A percentile compares a stretch with the other conserved stretches of the same genome.
Conservation (phyloP, 768 basidiomycete genomes). For the Exsudoporus frostii region DNA sequence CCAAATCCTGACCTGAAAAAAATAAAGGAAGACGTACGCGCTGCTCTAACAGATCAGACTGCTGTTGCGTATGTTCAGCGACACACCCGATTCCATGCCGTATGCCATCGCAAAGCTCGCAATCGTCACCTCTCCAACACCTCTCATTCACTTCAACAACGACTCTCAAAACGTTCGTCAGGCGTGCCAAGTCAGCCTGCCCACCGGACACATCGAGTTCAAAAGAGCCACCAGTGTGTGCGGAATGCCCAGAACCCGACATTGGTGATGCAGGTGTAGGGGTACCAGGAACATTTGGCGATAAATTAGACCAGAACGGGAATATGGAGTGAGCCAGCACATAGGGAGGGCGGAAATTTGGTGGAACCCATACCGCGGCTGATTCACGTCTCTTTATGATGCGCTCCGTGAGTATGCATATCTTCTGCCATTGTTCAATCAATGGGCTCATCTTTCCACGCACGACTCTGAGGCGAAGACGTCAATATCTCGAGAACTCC, state of each 20-base stretch:
- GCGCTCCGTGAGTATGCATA: constrained; percentile 84
- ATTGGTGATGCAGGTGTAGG: constrained; percentile 18
- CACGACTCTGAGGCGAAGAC: constrained; percentile 52
- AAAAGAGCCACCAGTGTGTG: constrained; percentile 11
- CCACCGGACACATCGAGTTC: constrained; percentile 31
- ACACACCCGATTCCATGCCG: constrained; percentile 66
- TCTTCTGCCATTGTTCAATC: constrained; percentile 90
- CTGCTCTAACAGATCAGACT: constrained; percentile 71
- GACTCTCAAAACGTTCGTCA: constrained; percentile 79
- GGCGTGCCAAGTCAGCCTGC: constrained; percentile 79
- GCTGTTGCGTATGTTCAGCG: constrained; percentile 62
- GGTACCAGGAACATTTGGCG: constrained; percentile 33
- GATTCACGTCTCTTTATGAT: constrained; percentile 88
- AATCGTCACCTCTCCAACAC: constrained; percentile 83
- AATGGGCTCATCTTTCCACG: constrained; percentile 70
- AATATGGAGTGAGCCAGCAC: constrained; percentile 70
- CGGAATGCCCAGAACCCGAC: constrained; percentile 13
- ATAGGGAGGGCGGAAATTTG: constrained; percentile 60
- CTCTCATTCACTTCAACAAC: constrained; percentile 74
- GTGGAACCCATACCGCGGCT: constrained; percentile 75
- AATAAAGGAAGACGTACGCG: constrained; percentile 47
- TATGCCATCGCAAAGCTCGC: constrained; percentile 77
- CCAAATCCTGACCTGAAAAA: background rate
- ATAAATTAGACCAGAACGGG: constrained; percentile 42
- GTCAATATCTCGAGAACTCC: background rate